These are phyloP conservation scores for Furcasterigmium furcatum DNA, from an alignment of 2,329 filamentous ascomycete genomes.

Conservation along the genomic window DNA sequence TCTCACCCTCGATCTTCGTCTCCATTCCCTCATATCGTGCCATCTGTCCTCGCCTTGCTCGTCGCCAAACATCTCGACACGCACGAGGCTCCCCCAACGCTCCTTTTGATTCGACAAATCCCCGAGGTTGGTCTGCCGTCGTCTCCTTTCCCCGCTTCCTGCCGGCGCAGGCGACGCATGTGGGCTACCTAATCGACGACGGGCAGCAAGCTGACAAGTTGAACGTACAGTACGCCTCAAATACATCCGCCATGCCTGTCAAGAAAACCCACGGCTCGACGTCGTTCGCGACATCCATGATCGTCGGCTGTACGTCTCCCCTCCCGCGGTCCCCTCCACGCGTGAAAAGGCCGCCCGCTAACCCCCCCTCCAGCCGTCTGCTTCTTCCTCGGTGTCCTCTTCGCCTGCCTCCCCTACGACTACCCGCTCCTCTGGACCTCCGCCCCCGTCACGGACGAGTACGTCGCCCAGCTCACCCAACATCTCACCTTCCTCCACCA, in stretches of 20 bases:
- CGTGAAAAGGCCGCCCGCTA: neutral
- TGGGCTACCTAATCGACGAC: too few relatives aligned
- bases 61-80: neutral
- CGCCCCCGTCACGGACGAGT: slow-evolving; percentile 58
- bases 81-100: neutral
- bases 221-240: too few relatives aligned
- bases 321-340: slow-evolving; percentile 10
- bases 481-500: slow-evolving; percentile 91
- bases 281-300: slow-evolving; percentile 95
- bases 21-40: too few relatives aligned
- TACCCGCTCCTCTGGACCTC: slow-evolving; percentile 83
- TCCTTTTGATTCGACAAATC: too few relatives aligned
- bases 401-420: slow-evolving; percentile 94
- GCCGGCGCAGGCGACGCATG: too few relatives aligned
- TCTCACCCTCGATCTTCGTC: too few relatives aligned
- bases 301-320: slow-evolving; percentile 77
- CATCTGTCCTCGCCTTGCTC: too few relatives aligned
- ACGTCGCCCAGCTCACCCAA: slow-evolving; percentile 81
- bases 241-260: slow-evolving; percentile 17
- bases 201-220: too few relatives aligned
- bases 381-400: slow-evolving; percentile 98
- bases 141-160: too few relatives aligned
- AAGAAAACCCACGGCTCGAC: slow-evolving; percentile 55
- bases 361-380: slow-evolving; percentile 61
- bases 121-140: too few relatives aligned